Evolutionary conservation across 2,329 filamentous ascomycete genomes (phyloP), one percentile per base, ranked within the genome.

Genomic region (Hysterium pulicare): DNA sequence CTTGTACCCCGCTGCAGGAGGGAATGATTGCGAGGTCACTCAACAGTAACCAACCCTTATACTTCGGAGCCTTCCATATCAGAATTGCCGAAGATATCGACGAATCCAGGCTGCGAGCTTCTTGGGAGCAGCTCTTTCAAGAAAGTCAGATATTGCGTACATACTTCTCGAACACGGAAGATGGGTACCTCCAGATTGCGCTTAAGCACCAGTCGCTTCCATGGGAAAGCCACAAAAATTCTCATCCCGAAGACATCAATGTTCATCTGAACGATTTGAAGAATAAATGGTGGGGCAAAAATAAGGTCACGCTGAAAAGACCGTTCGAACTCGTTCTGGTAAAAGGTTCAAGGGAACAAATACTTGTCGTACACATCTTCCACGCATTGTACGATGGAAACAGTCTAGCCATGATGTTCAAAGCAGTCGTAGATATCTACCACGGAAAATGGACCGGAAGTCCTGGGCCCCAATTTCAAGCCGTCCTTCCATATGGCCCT

Each of bases 321-420:
- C 83, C 83, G 0, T 59, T 85, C 4, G 71, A 81, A 40, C 48
- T 82, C 2, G 57, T 76, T 1, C 41, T 76, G 0, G 46, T 79
- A 5, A 54, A 50, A 20, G 57, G 58, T 8, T 48, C 59, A 4
- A 42, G 48, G 1, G 49, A 49, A 11, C 57, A 55, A 5, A 48
- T 73, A 0, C 65, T 95, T 23, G 66, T 74, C 2, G 55, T 95
- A 2, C 77, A 85, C 34, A 82, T 94, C 1, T 95, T 95, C 66
- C 90, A 96, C 60, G 89, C 79, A 0, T 64, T 95, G 0, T 96
- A 96, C 54, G 90, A 96, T 64, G 90, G 89, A 2, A 84, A 79
- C 50, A 91, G 89, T 47, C 76, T 95, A 30, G 74, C 77, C 2
- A 62, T 88, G 19, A 74, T 95, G 30, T 73, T 95, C 16, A 61